These are phyloP conservation scores for Blastobotrys apis DNA, from an alignment of 1,139 yeast genomes.

Conservation along the genomic window DNA sequence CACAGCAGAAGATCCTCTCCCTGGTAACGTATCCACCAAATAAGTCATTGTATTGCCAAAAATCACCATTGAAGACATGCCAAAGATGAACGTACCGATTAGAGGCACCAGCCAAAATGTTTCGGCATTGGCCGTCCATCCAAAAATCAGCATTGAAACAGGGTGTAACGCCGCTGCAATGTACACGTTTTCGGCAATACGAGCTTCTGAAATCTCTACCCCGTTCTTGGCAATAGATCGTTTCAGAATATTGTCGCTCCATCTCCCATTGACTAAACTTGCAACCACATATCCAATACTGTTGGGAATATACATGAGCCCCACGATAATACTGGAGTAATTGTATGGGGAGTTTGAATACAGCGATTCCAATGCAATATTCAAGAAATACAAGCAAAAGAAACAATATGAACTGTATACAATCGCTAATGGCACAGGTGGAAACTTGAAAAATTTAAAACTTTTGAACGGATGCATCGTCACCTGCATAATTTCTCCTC, in stretches of 20 bases:
- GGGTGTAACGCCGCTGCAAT: slow-evolving; percentile 61
- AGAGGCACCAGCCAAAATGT: slow-evolving; percentile 71
- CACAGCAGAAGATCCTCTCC: slow-evolving; percentile 85
- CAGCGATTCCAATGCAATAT: slow-evolving; percentile 64
- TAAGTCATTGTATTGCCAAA: slow-evolving; percentile 80
- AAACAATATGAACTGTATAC: slow-evolving; percentile 64
- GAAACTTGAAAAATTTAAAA: slow-evolving; percentile 42
- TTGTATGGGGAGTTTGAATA: slow-evolving; percentile 66
- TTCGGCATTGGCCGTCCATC: slow-evolving; percentile 71
- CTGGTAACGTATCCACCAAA: slow-evolving; percentile 79
- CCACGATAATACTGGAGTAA: slow-evolving; percentile 61
- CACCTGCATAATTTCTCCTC: slow-evolving; percentile 1
- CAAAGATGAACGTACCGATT: slow-evolving; percentile 76
- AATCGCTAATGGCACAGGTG: slow-evolving; percentile 68
- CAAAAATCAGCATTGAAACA: slow-evolving; percentile 64
- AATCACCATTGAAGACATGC: slow-evolving; percentile 78
- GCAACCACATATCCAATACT: slow-evolving; percentile 73
- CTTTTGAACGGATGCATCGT: slow-evolving; percentile 24
- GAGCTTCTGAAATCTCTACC: slow-evolving; percentile 72
- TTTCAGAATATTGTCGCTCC: slow-evolving; percentile 63
- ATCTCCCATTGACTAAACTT: slow-evolving; percentile 70
- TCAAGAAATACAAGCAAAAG: slow-evolving; percentile 65
- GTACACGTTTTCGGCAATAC: slow-evolving; percentile 71
- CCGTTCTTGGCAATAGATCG: slow-evolving; percentile 53
- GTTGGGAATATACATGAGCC: slow-evolving; percentile 77